These are phyloP conservation scores for Chaetomiaceae sp. DNA, from an alignment of 2,329 filamentous ascomycete species.

Conservation along the genomic window DNA sequence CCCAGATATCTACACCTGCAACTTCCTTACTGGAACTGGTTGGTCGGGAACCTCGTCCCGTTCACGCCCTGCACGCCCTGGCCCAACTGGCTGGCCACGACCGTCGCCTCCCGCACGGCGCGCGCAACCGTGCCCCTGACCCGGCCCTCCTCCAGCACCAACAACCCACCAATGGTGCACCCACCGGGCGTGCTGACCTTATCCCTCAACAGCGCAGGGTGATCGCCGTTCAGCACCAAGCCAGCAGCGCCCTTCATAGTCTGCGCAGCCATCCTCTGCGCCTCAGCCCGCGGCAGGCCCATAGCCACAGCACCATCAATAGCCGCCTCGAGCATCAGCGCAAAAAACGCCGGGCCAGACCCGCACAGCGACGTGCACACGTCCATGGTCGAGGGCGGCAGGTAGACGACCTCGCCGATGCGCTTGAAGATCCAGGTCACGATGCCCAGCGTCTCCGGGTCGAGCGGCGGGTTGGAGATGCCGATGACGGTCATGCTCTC, in stretches of 20 bases:
- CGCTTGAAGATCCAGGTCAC: slow-evolving; percentile 73
- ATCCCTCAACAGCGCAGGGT: slow-evolving; percentile 69
- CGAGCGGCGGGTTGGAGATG: slow-evolving; percentile 54
- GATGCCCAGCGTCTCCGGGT: slow-evolving; percentile 48
- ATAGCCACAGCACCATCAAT: slow-evolving; percentile 75
- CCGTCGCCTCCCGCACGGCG: slow-evolving; percentile 66
- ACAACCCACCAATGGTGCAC: slow-evolving; percentile 69
- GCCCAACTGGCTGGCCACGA: slow-evolving; percentile 63
- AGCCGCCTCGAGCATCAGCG: slow-evolving; percentile 68
- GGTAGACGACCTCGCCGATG: slow-evolving; percentile 65
- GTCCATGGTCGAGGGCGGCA: slow-evolving; percentile 66
- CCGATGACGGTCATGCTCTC: slow-evolving; percentile 81
- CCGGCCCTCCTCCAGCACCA: slow-evolving; percentile 68
- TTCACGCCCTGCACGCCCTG: slow-evolving; percentile 48
- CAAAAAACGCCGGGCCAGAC: slow-evolving; percentile 71
- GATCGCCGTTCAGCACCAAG: slow-evolving; percentile 65
- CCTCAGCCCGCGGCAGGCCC: slow-evolving; percentile 68
- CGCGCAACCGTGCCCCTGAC: slow-evolving; percentile 63
- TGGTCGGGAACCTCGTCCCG: slow-evolving; percentile 36
- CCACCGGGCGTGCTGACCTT: slow-evolving; percentile 75
- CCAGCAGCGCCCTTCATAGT: slow-evolving; percentile 69
- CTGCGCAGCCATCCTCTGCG: slow-evolving; percentile 73
- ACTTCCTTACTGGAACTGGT: slow-evolving; percentile 15
- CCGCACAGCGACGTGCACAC: slow-evolving; percentile 69
- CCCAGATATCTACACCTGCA: not conserved